Base-by-base conservation (phyloP, 2,329 filamentous ascomycete genomes). In the Cladosporium sp. region DNA sequence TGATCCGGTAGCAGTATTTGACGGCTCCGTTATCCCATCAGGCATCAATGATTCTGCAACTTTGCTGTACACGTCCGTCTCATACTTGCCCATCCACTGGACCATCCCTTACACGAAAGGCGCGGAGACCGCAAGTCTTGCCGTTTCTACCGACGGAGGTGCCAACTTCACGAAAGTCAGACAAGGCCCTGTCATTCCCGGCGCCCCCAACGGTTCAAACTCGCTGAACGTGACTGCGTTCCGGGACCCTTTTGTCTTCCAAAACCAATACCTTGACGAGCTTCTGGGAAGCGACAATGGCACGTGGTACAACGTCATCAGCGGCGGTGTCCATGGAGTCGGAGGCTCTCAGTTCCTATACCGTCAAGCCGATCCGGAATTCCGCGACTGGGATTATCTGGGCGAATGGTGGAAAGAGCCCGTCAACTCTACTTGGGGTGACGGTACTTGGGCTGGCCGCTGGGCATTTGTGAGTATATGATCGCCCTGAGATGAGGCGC, bases 21-120 rank as follows among this genome's bases (percentile, higher is more conserved):
- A 82, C 57, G 81, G 81, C 2, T 77, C 77, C 18, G 79, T 82
- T 18, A 81, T 82, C 55, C 80, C 81, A 11, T 71, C 65, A 3
- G 80, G 80, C 11, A 79, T 82, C 68, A 77, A 80, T 26, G 80
- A 79, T 18, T 78, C 75, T 5, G 80, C 80, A 3, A 83, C 80
- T 0, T 72, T 82, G 11, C 72, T 83, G 2, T 83, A 83, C 67
- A 82, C 81, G 3, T 80, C 79, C 1, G 80, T 83, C 14, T 78
- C 77, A 21, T 80, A 77, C 67, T 69, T 82, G 8, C 81, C 81
- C 0, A 82, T 83, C 14, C 78, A 81, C 47, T 83, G 80, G 80
- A 82, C 79, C 10, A 76, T 82, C 44, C 73, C 75, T 30, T 82
- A 83, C 67, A 80, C 77, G n/a, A 77, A 79, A 11, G 80, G 80